Conservation (phyloP, 768 basidiomycete species). For the Russula sp. region DNA sequence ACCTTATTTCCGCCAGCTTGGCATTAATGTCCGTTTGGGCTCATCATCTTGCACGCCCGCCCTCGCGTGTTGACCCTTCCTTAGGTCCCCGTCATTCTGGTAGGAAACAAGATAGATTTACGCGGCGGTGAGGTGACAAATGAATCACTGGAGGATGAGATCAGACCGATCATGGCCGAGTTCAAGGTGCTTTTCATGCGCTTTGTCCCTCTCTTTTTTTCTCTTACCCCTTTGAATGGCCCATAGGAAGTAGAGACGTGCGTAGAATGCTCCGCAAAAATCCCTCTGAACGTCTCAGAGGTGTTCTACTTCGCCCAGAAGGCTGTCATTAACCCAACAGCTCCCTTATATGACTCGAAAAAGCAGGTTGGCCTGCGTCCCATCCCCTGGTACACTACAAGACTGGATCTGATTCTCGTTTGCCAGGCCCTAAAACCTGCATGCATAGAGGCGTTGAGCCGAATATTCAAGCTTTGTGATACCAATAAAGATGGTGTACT, state of each 20-base stretch:
- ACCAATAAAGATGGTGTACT: conserved; percentile 90
- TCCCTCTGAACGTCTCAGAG: conserved; percentile 88
- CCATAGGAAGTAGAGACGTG: conserved; percentile 95
- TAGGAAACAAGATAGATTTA: conserved; percentile 97
- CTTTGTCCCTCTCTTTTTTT: neutral
- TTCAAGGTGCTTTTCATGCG: conserved; percentile 67
- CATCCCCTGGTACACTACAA: neutral
- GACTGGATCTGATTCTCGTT: conserved; percentile 9
- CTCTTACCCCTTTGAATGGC: neutral
- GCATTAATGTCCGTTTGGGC: conserved; percentile 72
- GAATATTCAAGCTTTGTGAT: conserved; percentile 97
- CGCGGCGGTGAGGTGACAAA: conserved; percentile 92
- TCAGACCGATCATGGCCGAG: conserved; percentile 95
- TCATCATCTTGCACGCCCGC: neutral
- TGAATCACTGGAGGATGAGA: conserved; percentile 90
- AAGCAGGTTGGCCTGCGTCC: conserved; percentile 66
- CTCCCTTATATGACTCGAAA: conserved; percentile 92
- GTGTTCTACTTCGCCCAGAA: conserved; percentile 99
- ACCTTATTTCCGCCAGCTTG: conserved; percentile 88
- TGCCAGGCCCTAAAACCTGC: conserved; percentile 84
- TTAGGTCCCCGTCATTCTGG: conserved; percentile 92
- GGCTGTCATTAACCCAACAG: conserved; percentile 94
- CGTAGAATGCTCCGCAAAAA: conserved; percentile 92
- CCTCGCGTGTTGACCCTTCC: neutral
- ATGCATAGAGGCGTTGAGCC: conserved; percentile 77